phyloP scores from a whole-genome alignment of 1,284 basidiomycete species.

The Boletus semigastroideus region DNA sequence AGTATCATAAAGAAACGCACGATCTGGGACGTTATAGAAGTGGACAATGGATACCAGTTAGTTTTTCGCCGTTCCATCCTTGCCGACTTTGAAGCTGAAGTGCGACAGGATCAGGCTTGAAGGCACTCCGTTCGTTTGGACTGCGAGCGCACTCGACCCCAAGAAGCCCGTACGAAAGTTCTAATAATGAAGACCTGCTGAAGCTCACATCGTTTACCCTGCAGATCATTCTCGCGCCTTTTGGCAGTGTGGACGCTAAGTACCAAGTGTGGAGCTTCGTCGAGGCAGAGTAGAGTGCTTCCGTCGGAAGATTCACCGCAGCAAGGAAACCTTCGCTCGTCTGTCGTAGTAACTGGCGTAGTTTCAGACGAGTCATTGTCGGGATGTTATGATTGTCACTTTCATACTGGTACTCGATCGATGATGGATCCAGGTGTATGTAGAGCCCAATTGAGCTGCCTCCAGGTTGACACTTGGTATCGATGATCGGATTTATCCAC shows the following conservation, averaged over 20 bases:
- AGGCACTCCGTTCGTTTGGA: not conserved
- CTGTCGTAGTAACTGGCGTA: not conserved
- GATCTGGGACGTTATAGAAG: not conserved
- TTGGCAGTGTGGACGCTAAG: not conserved
- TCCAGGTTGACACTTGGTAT: no score
- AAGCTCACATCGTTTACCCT: not conserved
- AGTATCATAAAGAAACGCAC: not conserved
- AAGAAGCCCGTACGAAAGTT: not conserved
- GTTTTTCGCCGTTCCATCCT: not conserved
- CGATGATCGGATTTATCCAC: no score
- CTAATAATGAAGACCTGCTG: not conserved
- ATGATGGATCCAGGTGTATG: no score
- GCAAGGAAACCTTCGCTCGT: not conserved
- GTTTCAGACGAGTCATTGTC: not conserved
- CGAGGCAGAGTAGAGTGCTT: not conserved
- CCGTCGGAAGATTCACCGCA: not conserved
- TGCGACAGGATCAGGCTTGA: not conserved
- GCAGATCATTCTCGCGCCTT: not conserved
- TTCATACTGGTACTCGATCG: no score
- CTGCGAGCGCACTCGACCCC: not conserved
- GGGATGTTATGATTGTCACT: no score
- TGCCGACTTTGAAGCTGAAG: not conserved
- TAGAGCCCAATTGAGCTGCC: no score
- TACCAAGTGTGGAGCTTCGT: not conserved
- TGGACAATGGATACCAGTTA: not conserved